These are phyloP conservation scores for Claviceps spartinae DNA, from an alignment of 2,329 filamentous ascomycete species.

Conservation along the genomic window DNA sequence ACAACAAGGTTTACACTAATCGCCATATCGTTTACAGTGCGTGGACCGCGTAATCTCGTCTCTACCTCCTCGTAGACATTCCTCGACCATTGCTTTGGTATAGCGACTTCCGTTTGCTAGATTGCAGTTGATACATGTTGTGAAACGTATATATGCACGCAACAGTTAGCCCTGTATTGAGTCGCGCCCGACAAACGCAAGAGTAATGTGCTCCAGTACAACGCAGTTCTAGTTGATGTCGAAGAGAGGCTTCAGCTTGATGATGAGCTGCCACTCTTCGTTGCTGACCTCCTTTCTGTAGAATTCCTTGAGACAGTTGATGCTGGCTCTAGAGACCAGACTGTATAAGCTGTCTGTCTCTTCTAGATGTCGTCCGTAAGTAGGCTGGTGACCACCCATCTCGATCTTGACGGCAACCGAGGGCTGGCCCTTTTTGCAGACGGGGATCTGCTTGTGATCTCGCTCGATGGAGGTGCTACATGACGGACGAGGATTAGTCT, in stretches of 20 bases:
- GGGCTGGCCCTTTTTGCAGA: constrained; percentile 95
- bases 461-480: constrained; percentile 84
- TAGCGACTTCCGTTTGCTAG: not conserved
- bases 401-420: constrained; percentile 97
- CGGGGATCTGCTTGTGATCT: constrained; percentile 85
- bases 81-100: not conserved
- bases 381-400: constrained; percentile 77
- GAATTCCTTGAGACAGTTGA: constrained; percentile 92
- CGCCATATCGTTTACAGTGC: too few species aligned
- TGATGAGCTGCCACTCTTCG: constrained; percentile 90
- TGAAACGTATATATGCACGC: not conserved
- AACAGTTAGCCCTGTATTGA: not conserved
- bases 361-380: constrained; percentile 89
- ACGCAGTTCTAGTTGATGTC: constrained; percentile 54
- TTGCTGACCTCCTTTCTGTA: constrained; percentile 77
- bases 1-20: too few species aligned
- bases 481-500: not conserved
- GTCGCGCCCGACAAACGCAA: not conserved
- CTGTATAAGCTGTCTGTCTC: constrained; percentile 83
- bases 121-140: not conserved
- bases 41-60: too few species aligned
- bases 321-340: constrained; percentile 72
- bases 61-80: not conserved
- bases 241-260: constrained; percentile 89
- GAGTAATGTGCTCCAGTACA: not conserved